A percentile compares a stretch with the other conserved stretches of the same genome.
Conservation (phyloP, 495 filamentous ascomycete genomes). For the Penicillium soppii region DNA sequence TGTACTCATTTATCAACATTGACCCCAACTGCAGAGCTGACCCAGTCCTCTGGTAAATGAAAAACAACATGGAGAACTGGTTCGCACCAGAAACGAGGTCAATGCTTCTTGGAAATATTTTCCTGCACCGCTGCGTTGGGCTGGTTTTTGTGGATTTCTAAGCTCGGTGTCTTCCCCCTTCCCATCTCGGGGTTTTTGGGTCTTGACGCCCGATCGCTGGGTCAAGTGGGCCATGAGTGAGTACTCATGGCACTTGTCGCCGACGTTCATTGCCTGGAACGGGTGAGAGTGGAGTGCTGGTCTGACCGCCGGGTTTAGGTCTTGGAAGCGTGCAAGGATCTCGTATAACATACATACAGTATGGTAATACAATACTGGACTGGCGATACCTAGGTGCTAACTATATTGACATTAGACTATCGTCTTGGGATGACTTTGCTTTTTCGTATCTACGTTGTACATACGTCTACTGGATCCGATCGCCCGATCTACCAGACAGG, state of each 20-base stretch:
- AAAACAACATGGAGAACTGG: neutral
- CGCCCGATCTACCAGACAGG: no score
- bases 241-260: neutral
- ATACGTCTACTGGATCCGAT: no score
- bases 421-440: no score
- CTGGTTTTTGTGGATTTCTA: no score
- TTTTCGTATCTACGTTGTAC: no score
- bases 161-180: neutral
- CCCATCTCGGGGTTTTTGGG: neutral
- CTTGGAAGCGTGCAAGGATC: neutral
- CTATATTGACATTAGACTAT: no score
- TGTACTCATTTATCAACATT: neutral
- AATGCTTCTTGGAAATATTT: neutral
- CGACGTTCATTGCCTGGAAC: slow-evolving; percentile 9
- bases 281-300: neutral
- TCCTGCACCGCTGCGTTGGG: neutral
- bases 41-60: slow-evolving; percentile 6
- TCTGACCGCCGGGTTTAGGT: neutral
- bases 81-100: slow-evolving; percentile 1
- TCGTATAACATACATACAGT: neutral
- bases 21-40: slow-evolving; percentile 1
- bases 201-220: slow-evolving; percentile 11
- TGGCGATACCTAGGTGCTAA: no score
- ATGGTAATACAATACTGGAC: neutral
- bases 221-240: neutral